These are phyloP conservation scores for Phytophthora colocasiae DNA, from an alignment of 352 stramenopile species.

Conservation along the genomic window DNA sequence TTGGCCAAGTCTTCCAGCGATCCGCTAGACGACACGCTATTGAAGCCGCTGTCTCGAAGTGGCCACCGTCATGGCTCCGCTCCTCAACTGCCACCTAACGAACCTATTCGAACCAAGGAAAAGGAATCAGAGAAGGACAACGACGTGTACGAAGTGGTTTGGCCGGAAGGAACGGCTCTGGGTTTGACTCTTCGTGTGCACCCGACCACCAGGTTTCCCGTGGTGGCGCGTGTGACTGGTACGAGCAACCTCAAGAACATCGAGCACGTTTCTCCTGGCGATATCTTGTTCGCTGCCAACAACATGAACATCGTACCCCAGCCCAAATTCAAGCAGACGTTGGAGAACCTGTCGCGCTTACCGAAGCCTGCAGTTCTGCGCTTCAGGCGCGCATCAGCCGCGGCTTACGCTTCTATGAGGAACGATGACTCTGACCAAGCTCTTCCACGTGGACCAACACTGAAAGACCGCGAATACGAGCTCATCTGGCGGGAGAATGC, in stretches of 20 bases:
- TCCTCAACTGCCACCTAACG: slow-evolving; percentile 22
- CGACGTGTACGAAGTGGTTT: slow-evolving; percentile 79
- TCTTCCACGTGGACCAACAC: slow-evolving; percentile 56
- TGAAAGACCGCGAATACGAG: slow-evolving; percentile 83
- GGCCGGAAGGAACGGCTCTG: slow-evolving; percentile 70
- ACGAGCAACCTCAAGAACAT: slow-evolving; percentile 84
- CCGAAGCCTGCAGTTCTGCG: slow-evolving; percentile 76
- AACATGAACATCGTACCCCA: slow-evolving; percentile 77
- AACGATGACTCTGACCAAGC: slow-evolving; percentile 55
- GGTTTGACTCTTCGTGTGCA: slow-evolving; percentile 75
- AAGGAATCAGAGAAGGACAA: slow-evolving; percentile 48
- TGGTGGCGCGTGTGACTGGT: slow-evolving; percentile 75
- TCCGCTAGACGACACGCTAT: slow-evolving; percentile 40
- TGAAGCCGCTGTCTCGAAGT: slow-evolving; percentile 56
- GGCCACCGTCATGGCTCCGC: slow-evolving; percentile 31
- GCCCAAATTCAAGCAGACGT: slow-evolving; percentile 81
- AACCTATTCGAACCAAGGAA: slow-evolving; percentile 26
- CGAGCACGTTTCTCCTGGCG: slow-evolving; percentile 71
- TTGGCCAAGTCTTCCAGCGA: slow-evolving; percentile 51
- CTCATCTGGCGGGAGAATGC: slow-evolving; percentile 86
- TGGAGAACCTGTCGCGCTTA: slow-evolving; percentile 74
- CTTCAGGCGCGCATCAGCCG: slow-evolving; percentile 58
- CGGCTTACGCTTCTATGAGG: slow-evolving; percentile 37
- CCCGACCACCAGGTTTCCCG: slow-evolving; percentile 71
- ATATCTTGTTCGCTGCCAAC: slow-evolving; percentile 78